Conservation (phyloP, 2,329 filamentous ascomycete species). For the Trichocomaceae sp. region DNA sequence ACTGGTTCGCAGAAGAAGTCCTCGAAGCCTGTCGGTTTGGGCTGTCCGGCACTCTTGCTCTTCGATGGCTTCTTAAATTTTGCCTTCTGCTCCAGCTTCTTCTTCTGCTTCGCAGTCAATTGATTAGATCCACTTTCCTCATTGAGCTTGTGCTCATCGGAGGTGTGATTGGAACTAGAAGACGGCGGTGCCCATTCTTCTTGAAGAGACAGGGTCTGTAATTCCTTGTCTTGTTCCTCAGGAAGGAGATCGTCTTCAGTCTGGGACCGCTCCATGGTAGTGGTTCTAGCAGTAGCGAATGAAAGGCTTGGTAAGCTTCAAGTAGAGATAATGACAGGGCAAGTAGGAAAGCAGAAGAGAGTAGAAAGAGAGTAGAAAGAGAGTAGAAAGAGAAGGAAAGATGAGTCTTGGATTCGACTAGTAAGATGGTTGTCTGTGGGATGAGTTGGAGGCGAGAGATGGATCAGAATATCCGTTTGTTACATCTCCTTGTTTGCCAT, state of each 20-base stretch:
- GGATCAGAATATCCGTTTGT: background rate
- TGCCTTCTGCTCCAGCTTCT: slow-evolving; percentile 2
- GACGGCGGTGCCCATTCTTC: slow-evolving; percentile 2
- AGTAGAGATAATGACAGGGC: too few relatives aligned
- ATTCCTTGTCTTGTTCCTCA: background rate
- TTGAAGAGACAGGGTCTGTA: background rate
- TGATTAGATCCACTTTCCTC: background rate
- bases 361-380: background rate
- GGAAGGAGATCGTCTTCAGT: background rate
- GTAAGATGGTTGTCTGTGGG: background rate
- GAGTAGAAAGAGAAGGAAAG: background rate
- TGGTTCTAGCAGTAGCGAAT: background rate
- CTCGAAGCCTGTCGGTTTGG: slow-evolving; percentile 62
- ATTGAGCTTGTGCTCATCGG: background rate
- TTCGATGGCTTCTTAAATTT: slow-evolving; percentile 10
- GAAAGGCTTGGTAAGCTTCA: too few relatives aligned
- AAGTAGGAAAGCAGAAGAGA: too few relatives aligned
- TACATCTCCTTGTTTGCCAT: background rate
- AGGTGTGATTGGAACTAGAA: background rate
- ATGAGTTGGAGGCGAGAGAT: background rate
- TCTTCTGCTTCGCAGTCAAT: slow-evolving; percentile 8
- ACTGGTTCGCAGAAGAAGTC: slow-evolving; percentile 76
- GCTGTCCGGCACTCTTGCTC: slow-evolving; percentile 23
- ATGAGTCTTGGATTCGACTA: too few relatives aligned
- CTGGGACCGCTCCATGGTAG: background rate